Base-by-base conservation (phyloP, 2,329 filamentous ascomycete species). In the Aspergillus arachidicola region DNA sequence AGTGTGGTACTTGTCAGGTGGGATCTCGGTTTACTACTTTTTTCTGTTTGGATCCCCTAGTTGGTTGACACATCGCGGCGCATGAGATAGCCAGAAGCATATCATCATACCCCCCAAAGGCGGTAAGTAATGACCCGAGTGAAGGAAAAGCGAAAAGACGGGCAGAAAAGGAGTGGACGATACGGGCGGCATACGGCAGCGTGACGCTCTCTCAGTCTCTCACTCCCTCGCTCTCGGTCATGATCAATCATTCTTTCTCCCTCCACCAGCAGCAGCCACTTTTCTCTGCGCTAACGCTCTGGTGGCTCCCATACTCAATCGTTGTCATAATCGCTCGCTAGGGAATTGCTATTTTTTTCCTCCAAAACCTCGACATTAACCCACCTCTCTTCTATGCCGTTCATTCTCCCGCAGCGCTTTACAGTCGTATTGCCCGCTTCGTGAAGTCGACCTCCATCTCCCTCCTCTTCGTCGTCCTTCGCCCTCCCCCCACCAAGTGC, bases 391-490 rank as follows among this genome's bases (percentile, higher is more conserved):
- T 68, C 71, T 71, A 77, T 78, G 76, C 74, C 72, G 71, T 66
- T 68, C 67, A 64, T 67, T 65, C 68, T 71, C 64, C 69, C 70
- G 69, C 74, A 66, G 69, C 72, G 66, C 70, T 72, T 61, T 69
- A 68, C 71, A 65, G 65, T 76, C 69, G 69, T 74, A 66, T 71
- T 72, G 71, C 73, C 73, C 71, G 69, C 73, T 72, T 76, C 69
- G 60, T 76, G 64, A 66, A 74, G 68, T 67, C 68, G 69, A 69
- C 66, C 71, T 70, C 69, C 64, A 63, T 64, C 58, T 59, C 60
- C 59, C 57, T 68, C 68, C 60, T 53, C 57, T 54, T 57, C 57
- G 28, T 55, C 63, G 26, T 55, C 30, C 60, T 59, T 60, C 57
- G 26, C 30, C 45, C 54, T 36, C 48, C 23, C 58, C 51, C 51